Evolutionary conservation across 805 yeast genomes (phyloP).

Genomic region (Lipomyces kockii): DNA sequence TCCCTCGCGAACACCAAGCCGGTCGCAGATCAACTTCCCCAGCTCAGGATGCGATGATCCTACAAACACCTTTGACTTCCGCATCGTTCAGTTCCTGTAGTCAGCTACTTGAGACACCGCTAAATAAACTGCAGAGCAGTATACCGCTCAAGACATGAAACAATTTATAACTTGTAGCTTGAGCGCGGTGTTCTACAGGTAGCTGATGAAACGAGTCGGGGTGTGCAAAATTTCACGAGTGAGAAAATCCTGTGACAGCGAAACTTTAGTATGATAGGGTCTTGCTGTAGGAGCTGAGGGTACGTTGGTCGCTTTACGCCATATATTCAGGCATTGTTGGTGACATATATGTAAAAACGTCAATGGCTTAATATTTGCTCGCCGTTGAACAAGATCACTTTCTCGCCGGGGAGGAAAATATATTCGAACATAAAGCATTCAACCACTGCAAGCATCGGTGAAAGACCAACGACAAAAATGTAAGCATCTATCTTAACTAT

Average conservation of each 20-base stretch:
- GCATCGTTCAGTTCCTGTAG: constrained; percentile 56
- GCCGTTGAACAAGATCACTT: no score
- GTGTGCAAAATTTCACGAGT: background rate
- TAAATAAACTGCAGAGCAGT: background rate
- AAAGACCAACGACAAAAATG: background rate
- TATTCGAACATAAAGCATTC: background rate
- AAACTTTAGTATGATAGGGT: background rate
- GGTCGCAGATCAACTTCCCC: constrained; percentile 86
- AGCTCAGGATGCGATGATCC: constrained; percentile 97
- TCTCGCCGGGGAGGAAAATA: background rate
- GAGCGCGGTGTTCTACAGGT: constrained; percentile 3
- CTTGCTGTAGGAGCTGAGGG: background rate
- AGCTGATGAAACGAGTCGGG: background rate
- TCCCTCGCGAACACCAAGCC: constrained; percentile 91
- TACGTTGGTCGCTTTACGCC: background rate
- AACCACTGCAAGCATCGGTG: background rate
- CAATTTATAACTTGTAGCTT: background rate
- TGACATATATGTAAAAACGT: background rate
- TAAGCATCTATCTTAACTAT: background rate
- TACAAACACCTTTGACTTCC: constrained; percentile 95
- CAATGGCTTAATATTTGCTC: no score
- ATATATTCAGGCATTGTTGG: background rate
- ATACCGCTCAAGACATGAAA: background rate
- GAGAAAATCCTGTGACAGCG: background rate
- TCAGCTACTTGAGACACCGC: constrained; percentile 1